Evolutionary conservation across 345 rosid genomes (phyloP).

Genomic region (Luvunga scandens): DNA sequence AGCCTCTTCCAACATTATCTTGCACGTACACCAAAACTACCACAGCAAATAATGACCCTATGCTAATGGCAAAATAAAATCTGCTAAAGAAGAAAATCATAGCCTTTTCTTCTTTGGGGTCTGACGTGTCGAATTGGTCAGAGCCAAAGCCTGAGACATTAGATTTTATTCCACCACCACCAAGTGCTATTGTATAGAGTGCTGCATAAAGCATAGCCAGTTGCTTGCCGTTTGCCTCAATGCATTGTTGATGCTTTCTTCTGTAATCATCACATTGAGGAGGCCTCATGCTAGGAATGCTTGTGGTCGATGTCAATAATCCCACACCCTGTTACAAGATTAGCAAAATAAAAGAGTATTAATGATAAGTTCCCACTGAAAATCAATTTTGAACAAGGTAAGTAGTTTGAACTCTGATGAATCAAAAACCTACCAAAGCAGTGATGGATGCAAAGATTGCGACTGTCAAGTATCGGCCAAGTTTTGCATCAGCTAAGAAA

Average conservation of each 20-base stretch:
- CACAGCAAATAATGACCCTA: constrained; percentile 78
- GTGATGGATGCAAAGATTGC: constrained; percentile 61
- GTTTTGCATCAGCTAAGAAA: constrained; percentile 87
- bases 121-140: constrained; percentile 69
- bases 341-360: not conserved
- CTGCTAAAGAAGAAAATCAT: constrained; percentile 78
- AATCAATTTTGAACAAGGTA: not conserved
- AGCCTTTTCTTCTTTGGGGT: constrained; percentile 79
- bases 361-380: not conserved
- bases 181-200: constrained; percentile 74
- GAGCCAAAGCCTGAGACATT: constrained; percentile 94
- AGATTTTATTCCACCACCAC: constrained; percentile 91
- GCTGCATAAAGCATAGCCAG: constrained; percentile 73
- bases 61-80: constrained; percentile 65
- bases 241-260: constrained; percentile 53
- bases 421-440: constrained; percentile 49
- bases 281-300: constrained; percentile 74
- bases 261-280: constrained; percentile 63
- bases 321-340: constrained; percentile 52
- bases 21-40: constrained; percentile 77
- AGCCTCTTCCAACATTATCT: constrained; percentile 88
- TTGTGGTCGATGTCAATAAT: constrained; percentile 64
- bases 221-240: constrained; percentile 67
- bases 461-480: constrained; percentile 78
- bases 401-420: not conserved